Evolutionary conservation across 345 rosid genomes (phyloP), one percentile per base, ranked within the genome.

Genomic region (Kandelia obovata): DNA sequence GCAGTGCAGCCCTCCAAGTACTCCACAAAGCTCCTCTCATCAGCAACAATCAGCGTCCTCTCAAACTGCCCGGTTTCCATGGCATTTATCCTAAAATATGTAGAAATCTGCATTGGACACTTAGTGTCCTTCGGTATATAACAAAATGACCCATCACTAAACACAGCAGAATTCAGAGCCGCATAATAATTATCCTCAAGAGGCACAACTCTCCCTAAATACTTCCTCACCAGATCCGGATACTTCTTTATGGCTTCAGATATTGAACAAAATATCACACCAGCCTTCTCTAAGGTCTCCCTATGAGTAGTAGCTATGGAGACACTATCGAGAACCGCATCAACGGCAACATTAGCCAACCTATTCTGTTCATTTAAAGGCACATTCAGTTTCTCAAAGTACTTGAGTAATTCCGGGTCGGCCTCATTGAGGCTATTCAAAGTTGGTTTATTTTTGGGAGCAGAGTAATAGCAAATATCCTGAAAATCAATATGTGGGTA

Each of bases 51-150:
- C 86, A 95, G 73, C 17, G 99, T 92, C 88, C 99, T 89, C 87
- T 94, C 98, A 5, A 92, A 95, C 76, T 95, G 99, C 51, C 99
- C 99, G 4, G 97, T 95, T 73, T 89, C 99, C 90, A 86, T 66
- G 0, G 93, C 96, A 26, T 92, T 95, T 32, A 95, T 95, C 73
- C 97, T 76, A 46, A 95, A 95, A 57, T 92, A 95, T 2, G 99
- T 95, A 1, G 97, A 91, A 19, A 95, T 92, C 51, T 84, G 97
- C 99, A 91, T 91, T 0, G 95, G 97, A 5, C 98, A 94, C 71
- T 73, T 88, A 0, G 95, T 91, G 73, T 88, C 86, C 75, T 89
- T 91, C 0, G 98, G 97, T 56, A 88, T 84, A 53, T 91, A 91
- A 79, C 88, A 81, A 77, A 94, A 94, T 0, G 97, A 89, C 0